phyloP scores from a whole-genome alignment of 179 eudicot genomes.

The Amaranthus tricolor region DNA sequence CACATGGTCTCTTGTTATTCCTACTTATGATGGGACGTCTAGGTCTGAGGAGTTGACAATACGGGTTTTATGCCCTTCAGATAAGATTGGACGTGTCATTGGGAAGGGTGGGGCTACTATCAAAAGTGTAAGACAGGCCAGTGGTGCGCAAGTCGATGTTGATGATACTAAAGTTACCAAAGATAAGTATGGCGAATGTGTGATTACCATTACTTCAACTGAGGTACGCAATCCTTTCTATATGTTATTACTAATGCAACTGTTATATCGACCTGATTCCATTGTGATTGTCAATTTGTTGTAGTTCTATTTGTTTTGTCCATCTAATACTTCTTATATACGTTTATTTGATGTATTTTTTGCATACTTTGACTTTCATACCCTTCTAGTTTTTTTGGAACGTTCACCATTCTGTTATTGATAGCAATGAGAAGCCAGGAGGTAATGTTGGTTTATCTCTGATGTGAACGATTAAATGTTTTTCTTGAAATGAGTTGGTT shows the following conservation, averaged over 20 bases:
- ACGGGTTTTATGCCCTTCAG: conserved; percentile 71
- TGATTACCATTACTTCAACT: conserved; percentile 56
- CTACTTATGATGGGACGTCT: conserved; percentile 59
- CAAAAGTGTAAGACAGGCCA: conserved; percentile 77
- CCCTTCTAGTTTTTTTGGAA: background rate
- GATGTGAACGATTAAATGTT: background rate
- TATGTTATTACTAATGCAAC: background rate
- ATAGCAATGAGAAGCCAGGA: background rate
- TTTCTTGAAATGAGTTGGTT: background rate
- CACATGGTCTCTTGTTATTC: conserved; percentile 69
- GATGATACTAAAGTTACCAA: conserved; percentile 55
- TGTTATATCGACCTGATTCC: background rate
- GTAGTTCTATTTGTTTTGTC: background rate
- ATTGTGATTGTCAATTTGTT: background rate
- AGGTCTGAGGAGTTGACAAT: conserved; percentile 70
- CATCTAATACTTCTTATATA: background rate
- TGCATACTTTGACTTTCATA: background rate
- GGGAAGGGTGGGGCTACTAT: conserved; percentile 88
- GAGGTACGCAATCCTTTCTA: conserved; percentile 50
- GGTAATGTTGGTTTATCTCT: background rate
- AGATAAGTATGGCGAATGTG: conserved; percentile 52
- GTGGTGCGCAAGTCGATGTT: conserved; percentile 83
- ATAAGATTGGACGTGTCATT: conserved; percentile 93
- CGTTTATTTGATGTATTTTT: background rate
- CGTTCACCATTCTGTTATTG: too few species aligned